phyloP scores from a whole-genome alignment of 805 yeast genomes.

The Isabelozyma rhagii region DNA sequence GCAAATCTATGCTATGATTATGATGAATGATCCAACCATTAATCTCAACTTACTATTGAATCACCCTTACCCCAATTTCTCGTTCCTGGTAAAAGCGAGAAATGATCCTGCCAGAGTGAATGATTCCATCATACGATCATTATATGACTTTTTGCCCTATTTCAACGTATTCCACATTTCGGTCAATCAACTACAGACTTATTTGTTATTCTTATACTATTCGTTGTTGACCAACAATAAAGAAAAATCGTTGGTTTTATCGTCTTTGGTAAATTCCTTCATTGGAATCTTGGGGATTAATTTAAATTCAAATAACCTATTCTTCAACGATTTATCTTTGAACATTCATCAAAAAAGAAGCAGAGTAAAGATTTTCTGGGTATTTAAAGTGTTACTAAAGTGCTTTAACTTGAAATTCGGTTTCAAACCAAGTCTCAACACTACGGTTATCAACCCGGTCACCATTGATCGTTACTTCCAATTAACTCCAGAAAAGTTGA shows the following conservation, averaged over 20 bases:
- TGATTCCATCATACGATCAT: constrained; percentile 33
- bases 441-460: constrained; percentile 46
- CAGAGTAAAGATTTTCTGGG: constrained; percentile 45
- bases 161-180: constrained; percentile 48
- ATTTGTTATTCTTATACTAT: constrained; percentile 46
- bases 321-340: constrained; percentile 46
- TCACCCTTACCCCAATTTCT: constrained; percentile 32
- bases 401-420: constrained; percentile 44
- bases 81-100: constrained; percentile 8
- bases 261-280: constrained; percentile 39
- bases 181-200: constrained; percentile 48
- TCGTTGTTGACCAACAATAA: constrained; percentile 42
- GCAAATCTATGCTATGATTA: constrained; percentile 51
- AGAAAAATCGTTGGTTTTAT: constrained; percentile 35
- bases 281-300: constrained; percentile 43
- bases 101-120: constrained; percentile 26
- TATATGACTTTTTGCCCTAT: constrained; percentile 44
- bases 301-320: constrained; percentile 36
- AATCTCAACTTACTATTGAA: constrained; percentile 39
- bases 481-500: constrained; percentile 42
- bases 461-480: constrained; percentile 44
- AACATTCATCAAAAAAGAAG: constrained; percentile 32
- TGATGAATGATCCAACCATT: constrained; percentile 47
- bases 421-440: constrained; percentile 43
- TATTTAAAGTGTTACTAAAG: constrained; percentile 40